These are phyloP conservation scores for Lumnitzera littorea DNA, from an alignment of 345 rosid genomes.

Conservation along the genomic window DNA sequence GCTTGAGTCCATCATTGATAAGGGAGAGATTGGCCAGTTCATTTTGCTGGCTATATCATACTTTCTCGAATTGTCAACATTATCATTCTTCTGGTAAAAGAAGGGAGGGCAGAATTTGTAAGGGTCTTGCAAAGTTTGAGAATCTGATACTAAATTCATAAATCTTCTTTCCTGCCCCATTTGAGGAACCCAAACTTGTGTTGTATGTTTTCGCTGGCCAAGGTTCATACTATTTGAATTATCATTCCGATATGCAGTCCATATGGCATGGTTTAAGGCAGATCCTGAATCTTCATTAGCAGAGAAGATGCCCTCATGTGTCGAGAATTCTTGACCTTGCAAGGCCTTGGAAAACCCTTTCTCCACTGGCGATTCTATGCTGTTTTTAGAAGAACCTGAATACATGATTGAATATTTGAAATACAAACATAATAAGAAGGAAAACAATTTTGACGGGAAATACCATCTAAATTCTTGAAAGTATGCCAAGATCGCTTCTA, in stretches of 20 bases:
- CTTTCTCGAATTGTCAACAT: slow-evolving; percentile 12
- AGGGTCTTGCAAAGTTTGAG: slow-evolving; percentile 12
- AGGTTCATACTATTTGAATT: slow-evolving; percentile 18
- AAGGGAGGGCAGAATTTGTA: slow-evolving; percentile 17
- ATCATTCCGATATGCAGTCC: slow-evolving; percentile 23
- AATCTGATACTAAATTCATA: slow-evolving; percentile 30
- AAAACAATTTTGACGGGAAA: not conserved
- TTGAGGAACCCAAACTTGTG: slow-evolving; percentile 17
- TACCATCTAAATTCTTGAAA: not conserved
- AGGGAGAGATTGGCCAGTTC: slow-evolving; percentile 18
- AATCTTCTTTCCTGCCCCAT: slow-evolving; percentile 22
- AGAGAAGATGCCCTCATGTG: slow-evolving; percentile 24
- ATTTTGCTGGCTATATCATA: slow-evolving; percentile 14
- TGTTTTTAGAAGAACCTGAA: slow-evolving; percentile 35
- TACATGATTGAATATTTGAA: not conserved
- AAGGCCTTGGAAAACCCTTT: slow-evolving; percentile 38
- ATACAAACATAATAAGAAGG: not conserved
- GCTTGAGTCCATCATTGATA: slow-evolving; percentile 25
- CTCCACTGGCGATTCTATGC: slow-evolving; percentile 24
- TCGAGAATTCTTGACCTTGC: slow-evolving; percentile 47
- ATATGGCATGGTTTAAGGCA: slow-evolving; percentile 21
- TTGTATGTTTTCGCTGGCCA: slow-evolving; percentile 21
- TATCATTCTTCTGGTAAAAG: slow-evolving; percentile 4
- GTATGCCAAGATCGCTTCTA: slow-evolving; percentile 1
- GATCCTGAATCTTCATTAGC: slow-evolving; percentile 25